Conservation (phyloP, 257 asterid genomes). For the Solanum phureja region DNA sequence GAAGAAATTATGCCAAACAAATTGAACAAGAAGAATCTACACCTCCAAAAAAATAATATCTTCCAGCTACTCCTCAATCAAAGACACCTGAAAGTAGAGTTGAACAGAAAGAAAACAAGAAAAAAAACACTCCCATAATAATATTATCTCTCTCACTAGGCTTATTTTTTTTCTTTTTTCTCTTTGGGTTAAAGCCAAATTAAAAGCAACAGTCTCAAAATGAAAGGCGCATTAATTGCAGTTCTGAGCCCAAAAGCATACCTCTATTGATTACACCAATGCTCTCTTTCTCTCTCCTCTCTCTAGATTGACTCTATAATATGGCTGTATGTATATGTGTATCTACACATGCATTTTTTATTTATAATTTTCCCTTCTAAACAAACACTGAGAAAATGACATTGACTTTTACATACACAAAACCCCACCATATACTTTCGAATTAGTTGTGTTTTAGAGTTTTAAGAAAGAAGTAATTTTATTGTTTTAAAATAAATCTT, state of each 20-base stretch:
- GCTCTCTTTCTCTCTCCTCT: conserved; percentile 9
- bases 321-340: not conserved
- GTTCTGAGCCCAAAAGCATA: conserved; percentile 39
- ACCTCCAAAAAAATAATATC: not conserved
- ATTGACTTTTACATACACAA: conserved; percentile 51
- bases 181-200: conserved; percentile 22
- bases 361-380: not conserved
- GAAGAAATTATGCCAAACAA: not conserved
- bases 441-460: not conserved
- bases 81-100: conserved; percentile 20
- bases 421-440: not conserved
- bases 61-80: conserved; percentile 11
- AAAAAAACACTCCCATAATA: not conserved
- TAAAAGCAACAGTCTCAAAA: conserved; percentile 42
- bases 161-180: conserved; percentile 4
- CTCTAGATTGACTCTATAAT: conserved; percentile 27
- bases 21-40: conserved; percentile 4
- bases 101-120: not conserved
- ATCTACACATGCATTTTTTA: conserved; percentile 11
- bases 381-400: conserved; percentile 17
- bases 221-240: conserved; percentile 67
- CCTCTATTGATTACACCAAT: conserved; percentile 31
- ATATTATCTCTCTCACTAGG: not conserved
- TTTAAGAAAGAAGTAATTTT: not conserved
- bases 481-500: not conserved